Percentiles rank a stretch among this genome's conserved stretches.
These are phyloP conservation scores for Akanthomyces dipterigenus DNA, from an alignment of 2,329 filamentous ascomycete genomes.

Conservation along the genomic window DNA sequence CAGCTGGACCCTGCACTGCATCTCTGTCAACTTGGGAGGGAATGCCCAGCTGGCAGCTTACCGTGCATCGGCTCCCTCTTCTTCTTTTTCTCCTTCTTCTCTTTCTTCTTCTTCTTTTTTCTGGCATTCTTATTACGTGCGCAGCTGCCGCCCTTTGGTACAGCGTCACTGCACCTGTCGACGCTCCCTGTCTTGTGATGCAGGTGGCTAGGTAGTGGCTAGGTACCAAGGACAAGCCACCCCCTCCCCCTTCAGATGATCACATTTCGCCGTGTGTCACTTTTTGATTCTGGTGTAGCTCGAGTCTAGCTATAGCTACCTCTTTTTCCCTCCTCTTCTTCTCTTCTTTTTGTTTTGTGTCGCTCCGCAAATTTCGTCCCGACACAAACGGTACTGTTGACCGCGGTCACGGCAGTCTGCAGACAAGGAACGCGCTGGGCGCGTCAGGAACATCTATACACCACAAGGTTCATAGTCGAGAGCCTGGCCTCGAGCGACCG, in stretches of 20 bases:
- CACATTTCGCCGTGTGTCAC: neutral
- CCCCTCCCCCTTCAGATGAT: slow-evolving; percentile 3
- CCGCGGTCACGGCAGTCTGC: no score
- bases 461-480: neutral
- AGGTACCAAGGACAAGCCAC: neutral
- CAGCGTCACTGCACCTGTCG: neutral
- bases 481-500: neutral
- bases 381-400: no score
- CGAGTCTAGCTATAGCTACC: neutral
- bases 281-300: neutral
- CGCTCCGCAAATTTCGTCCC: neutral
- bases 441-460: neutral
- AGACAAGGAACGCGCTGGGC: neutral
- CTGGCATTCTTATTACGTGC: neutral
- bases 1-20: neutral
- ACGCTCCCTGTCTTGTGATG: neutral
- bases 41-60: neutral
- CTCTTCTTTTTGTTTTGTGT: neutral
- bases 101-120: no score
- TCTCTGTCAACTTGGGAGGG: neutral
- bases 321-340: neutral
- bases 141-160: neutral
- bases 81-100: neutral
- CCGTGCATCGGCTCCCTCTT: neutral
- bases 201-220: neutral